Conservation (phyloP, 345 rosid species). For the Xanthoceras sorbifolium region DNA sequence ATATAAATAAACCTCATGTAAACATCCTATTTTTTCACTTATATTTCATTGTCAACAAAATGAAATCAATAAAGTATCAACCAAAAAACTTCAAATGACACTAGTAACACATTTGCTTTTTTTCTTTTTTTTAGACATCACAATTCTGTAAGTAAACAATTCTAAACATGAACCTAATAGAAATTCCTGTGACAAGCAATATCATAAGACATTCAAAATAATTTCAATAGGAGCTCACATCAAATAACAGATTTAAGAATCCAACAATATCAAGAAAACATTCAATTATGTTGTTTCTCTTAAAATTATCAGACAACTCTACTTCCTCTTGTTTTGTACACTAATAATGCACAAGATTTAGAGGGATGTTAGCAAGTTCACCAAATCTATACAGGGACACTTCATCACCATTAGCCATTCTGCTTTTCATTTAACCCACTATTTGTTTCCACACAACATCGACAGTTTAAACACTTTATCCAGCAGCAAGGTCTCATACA, state of each 20-base stretch:
- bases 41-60: too few relatives aligned
- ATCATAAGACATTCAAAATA: not conserved
- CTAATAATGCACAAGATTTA: slow-evolving; percentile 24
- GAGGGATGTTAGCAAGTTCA: slow-evolving; percentile 33
- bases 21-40: too few relatives aligned
- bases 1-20: too few relatives aligned
- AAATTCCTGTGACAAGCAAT: not conserved
- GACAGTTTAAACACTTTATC: slow-evolving; percentile 39
- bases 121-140: too few relatives aligned
- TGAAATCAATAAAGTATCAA: too few relatives aligned
- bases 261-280: slow-evolving; percentile 26
- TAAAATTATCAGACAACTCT: slow-evolving; percentile 15
- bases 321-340: slow-evolving; percentile 34
- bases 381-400: slow-evolving; percentile 43
- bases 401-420: slow-evolving; percentile 29
- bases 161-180: not conserved
- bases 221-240: slow-evolving; percentile 10
- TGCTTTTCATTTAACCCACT: slow-evolving; percentile 32
- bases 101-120: too few relatives aligned
- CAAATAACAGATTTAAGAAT: slow-evolving; percentile 20
- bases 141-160: not conserved
- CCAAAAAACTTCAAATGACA: too few relatives aligned
- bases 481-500: slow-evolving; percentile 30
- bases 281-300: slow-evolving; percentile 4
- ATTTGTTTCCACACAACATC: slow-evolving; percentile 36